Percentiles rank a stretch among this genome's conserved stretches.
Conservation (phyloP, 768 basidiomycete genomes). For the Tylopilus rubrobrunneus region DNA sequence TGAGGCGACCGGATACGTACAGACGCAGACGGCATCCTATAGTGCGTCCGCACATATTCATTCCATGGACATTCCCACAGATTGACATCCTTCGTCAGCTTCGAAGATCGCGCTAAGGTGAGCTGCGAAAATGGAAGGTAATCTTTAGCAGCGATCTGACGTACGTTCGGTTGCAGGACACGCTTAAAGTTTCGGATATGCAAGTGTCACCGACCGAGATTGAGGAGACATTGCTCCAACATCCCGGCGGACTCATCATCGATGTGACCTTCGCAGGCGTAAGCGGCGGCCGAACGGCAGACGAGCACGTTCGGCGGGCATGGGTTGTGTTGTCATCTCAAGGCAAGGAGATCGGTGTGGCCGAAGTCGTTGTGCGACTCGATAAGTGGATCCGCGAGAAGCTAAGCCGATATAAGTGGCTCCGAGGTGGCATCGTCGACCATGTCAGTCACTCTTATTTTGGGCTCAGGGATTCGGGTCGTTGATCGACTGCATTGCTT, state of each 20-base stretch:
- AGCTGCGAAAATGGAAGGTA: not conserved
- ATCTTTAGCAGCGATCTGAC: not conserved
- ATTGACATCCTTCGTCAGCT: constrained; percentile 37
- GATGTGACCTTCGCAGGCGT: constrained; percentile 77
- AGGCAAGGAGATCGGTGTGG: constrained; percentile 48
- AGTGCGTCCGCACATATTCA: constrained; percentile 7
- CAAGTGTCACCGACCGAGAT: constrained; percentile 86
- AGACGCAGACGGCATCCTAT: too few species aligned
- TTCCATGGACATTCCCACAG: not conserved
- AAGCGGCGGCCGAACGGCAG: constrained; percentile 60
- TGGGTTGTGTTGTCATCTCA: constrained; percentile 66
- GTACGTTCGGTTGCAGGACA: constrained; percentile 47
- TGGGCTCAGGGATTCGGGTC: not conserved
- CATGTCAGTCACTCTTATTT: constrained; percentile 41
- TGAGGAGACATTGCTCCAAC: constrained; percentile 58
- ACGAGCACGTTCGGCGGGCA: constrained; percentile 73
- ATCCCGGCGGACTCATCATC: constrained; percentile 49
- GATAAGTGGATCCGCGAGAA: constrained; percentile 59
- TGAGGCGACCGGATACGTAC: constrained; percentile 66
- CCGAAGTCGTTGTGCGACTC: constrained; percentile 41
- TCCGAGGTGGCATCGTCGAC: constrained; percentile 67
- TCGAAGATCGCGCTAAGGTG: constrained; percentile 75
- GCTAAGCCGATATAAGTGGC: constrained; percentile 73
- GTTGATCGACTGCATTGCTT: not conserved
- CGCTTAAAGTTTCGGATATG: constrained; percentile 71